These are phyloP conservation scores for Boehmeria nivea DNA, from an alignment of 306 rosid genomes.

Conservation along the genomic window DNA sequence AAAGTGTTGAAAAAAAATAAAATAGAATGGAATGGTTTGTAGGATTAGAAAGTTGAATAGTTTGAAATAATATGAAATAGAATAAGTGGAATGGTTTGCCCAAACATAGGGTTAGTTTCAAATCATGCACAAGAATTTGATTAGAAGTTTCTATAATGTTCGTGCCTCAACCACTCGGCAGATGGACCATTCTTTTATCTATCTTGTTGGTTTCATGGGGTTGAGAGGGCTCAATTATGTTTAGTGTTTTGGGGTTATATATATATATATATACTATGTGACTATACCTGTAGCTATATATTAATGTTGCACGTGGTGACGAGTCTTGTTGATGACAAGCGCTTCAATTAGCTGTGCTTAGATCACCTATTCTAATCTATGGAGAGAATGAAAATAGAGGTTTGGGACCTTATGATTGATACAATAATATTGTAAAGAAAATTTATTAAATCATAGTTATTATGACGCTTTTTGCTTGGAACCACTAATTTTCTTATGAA, in stretches of 20 bases:
- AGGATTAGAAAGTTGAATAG: no score
- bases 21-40: no score
- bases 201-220: slow-evolving; percentile 19
- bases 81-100: no score
- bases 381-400: no score
- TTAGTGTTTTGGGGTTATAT: no score
- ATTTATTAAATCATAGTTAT: neutral
- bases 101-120: slow-evolving; percentile 1
- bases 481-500: no score
- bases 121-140: slow-evolving; percentile 24
- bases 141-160: slow-evolving; percentile 38
- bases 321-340: neutral
- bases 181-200: slow-evolving; percentile 22
- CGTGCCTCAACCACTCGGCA: slow-evolving; percentile 45
- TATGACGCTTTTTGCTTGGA: no score
- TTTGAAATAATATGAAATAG: no score
- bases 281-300: neutral
- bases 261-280: neutral
- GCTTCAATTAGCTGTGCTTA: neutral
- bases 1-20: no score
- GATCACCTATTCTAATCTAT: no score
- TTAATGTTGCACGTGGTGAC: slow-evolving; percentile 9
- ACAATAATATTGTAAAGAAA: neutral
- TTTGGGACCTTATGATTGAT: no score
- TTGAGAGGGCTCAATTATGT: slow-evolving; percentile 20